Evolutionary conservation across 2,329 filamentous ascomycete genomes (phyloP).

Genomic region (Hyphodiscus sp.): DNA sequence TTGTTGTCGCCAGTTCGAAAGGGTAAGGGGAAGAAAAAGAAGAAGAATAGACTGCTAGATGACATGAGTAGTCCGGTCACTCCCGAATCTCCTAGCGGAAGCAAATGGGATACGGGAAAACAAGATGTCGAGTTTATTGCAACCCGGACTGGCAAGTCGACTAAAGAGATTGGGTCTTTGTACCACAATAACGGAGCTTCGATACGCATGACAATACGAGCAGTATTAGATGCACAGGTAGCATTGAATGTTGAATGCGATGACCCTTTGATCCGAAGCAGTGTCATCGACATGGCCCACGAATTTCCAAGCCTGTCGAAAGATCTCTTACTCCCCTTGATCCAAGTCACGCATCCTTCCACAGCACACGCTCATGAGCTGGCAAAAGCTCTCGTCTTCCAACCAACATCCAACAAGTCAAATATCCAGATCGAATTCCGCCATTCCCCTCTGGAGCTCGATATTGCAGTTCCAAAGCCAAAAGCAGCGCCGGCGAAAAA

Average conservation of each 20-base stretch:
- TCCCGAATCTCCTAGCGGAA: conserved; percentile 26
- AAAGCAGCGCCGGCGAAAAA: neutral
- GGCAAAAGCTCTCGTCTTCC: conserved; percentile 43
- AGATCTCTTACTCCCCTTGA: conserved; percentile 43
- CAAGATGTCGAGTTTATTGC: conserved; percentile 56
- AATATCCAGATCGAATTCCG: conserved; percentile 26
- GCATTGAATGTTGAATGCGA: conserved; percentile 33
- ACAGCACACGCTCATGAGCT: conserved; percentile 52
- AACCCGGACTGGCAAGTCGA: conserved; percentile 40
- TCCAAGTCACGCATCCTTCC: conserved; percentile 51
- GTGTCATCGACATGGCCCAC: conserved; percentile 45
- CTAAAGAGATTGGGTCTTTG: conserved; percentile 45
- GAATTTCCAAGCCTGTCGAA: conserved; percentile 47
- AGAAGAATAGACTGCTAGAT: conserved; percentile 15
- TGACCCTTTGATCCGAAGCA: conserved; percentile 37
- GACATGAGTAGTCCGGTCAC: conserved; percentile 16
- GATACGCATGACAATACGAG: conserved; percentile 46
- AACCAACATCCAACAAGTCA: conserved; percentile 5
- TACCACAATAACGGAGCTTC: conserved; percentile 57
- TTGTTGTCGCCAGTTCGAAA: conserved; percentile 26
- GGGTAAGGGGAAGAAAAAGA: conserved; percentile 35
- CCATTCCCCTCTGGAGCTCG: conserved; percentile 20
- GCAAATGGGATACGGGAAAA: conserved; percentile 52
- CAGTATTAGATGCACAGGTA: conserved; percentile 34
- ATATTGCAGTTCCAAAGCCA: neutral